Evolutionary conservation across 2,329 filamentous ascomycete genomes (phyloP).

Genomic region (Botrytis byssoidea): DNA sequence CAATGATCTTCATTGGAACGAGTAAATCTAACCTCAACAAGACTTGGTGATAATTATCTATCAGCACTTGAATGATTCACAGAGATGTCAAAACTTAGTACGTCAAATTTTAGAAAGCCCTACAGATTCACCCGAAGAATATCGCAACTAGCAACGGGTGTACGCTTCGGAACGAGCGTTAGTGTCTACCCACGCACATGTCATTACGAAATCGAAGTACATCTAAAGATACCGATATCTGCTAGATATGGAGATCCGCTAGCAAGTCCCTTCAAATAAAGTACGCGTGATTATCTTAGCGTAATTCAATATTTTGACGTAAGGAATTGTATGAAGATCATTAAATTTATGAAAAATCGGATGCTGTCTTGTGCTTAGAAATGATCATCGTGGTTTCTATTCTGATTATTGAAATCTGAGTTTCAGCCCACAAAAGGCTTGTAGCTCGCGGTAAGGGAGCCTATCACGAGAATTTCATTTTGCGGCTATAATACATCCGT

Average conservation of each 20-base stretch:
- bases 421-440: neutral
- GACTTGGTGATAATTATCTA: rapidly evolving
- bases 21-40: neutral
- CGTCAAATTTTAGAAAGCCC: neutral
- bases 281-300: neutral
- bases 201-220: neutral
- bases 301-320: neutral
- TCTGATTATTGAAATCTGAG: neutral
- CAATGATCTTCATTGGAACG: neutral
- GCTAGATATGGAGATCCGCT: neutral
- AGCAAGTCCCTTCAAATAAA: neutral
- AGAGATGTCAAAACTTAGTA: neutral
- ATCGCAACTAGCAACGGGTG: neutral
- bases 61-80: neutral
- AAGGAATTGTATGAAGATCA: neutral
- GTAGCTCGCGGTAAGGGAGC: too few species aligned
- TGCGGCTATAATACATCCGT: neutral
- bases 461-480: too few species aligned
- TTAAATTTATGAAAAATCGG: neutral
- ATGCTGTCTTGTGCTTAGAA: neutral
- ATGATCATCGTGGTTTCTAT: neutral
- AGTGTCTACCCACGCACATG: neutral
- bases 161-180: neutral
- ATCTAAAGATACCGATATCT: neutral
- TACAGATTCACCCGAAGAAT: neutral